Conservation (phyloP, 192 early-diverging fungal species). For the Backusella liffmaniae region DNA sequence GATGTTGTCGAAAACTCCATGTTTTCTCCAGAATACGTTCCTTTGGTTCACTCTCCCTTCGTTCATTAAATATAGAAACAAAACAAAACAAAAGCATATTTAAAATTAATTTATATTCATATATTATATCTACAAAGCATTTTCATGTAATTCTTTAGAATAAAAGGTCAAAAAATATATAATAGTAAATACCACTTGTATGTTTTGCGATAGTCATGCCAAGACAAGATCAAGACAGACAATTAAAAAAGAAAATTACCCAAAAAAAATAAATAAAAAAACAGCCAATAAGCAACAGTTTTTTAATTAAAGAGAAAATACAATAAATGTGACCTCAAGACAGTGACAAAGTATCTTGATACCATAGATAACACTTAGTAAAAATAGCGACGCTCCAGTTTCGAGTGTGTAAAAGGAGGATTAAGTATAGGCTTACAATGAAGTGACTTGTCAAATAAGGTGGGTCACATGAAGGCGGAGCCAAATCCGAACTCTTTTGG, state of each 20-base stretch:
- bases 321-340: too few species aligned
- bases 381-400: background rate
- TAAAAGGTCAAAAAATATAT: background rate
- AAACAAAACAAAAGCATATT: background rate
- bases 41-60: constrained; percentile 32
- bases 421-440: background rate
- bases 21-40: constrained; percentile 52
- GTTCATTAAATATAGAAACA: background rate
- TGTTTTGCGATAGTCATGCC: background rate
- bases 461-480: constrained; percentile 6
- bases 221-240: background rate
- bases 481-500: background rate
- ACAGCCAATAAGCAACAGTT: background rate
- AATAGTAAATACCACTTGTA: background rate
- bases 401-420: too few species aligned
- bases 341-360: too few species aligned
- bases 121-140: constrained; percentile 2
- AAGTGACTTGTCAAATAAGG: background rate
- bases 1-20: constrained; percentile 51
- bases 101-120: constrained; percentile 4
- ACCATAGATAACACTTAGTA: background rate
- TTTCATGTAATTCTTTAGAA: background rate
- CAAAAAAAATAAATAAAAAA: background rate
- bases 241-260: background rate
- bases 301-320: too few species aligned